Evolutionary conservation across 106 monocot species (phyloP).

Genomic region (Platanthera zijinensis): DNA sequence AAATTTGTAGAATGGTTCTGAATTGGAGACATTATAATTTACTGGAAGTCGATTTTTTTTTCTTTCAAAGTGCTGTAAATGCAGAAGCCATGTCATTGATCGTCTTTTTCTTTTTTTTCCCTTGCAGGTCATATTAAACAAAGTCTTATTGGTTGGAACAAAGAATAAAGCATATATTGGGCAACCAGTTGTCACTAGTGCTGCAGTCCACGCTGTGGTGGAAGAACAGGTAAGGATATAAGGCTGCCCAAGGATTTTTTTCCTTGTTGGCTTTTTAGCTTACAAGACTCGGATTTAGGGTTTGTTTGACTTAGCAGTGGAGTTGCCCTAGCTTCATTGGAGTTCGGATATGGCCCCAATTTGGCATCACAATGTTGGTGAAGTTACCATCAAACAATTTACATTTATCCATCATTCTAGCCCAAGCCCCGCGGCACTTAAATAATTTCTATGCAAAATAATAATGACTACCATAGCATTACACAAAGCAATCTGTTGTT

Average conservation of each 20-base stretch:
- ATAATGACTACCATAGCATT: too few relatives aligned
- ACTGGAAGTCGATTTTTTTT: background rate
- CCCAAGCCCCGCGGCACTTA: too few relatives aligned
- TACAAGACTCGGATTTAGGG: background rate
- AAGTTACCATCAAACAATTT: too few relatives aligned
- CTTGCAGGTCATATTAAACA: slow-evolving; percentile 78
- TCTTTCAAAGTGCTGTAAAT: background rate
- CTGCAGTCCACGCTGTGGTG: slow-evolving; percentile 92
- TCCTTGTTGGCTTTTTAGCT: background rate
- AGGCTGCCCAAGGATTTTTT: background rate
- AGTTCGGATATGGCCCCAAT: too few relatives aligned
- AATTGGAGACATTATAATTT: background rate
- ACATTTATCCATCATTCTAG: too few relatives aligned
- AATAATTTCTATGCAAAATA: too few relatives aligned
- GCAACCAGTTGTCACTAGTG: slow-evolving; percentile 83
- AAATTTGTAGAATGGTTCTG: background rate
- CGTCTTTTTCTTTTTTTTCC: background rate
- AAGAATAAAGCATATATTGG: slow-evolving; percentile 77
- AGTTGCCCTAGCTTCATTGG: too few relatives aligned
- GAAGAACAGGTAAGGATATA: slow-evolving; percentile 70
- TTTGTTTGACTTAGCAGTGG: too few relatives aligned
- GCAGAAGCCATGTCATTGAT: background rate
- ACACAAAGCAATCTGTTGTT: too few relatives aligned
- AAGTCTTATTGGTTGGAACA: slow-evolving; percentile 89
- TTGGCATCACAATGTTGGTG: too few relatives aligned